Evolutionary conservation across 192 early-diverging fungal genomes (phyloP), one percentile per base, ranked within the genome.

Genomic region (Coemansia sp.): DNA sequence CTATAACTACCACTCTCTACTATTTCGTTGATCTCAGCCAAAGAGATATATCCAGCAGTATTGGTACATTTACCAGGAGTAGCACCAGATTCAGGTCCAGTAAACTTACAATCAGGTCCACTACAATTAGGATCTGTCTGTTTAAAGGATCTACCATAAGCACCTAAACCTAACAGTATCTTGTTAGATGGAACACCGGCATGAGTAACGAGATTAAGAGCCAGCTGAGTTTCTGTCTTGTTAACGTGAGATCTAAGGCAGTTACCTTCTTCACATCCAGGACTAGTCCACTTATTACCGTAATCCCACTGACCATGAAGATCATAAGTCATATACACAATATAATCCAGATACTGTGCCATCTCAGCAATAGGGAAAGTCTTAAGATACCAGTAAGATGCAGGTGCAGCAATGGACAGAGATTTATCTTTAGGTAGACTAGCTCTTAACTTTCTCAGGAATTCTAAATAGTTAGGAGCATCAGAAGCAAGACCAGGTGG

Each of bases 171-270:
- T 10, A 76, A 27, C 11, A 68, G 22, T 19, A 76, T 38, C 56
- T 76, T 76, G 53, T 73, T 73, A 2, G 25, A 55, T n/a, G 70
- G 64, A 52, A 76, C 75, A 24, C 75, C 75, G 35, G 75, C 75
- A 53, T 73, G 54, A 21, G 62, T 63, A 8, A 76, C 35, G 19
- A 76, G 53, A 25, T 9, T 56, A 1, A 76, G 14, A 9, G 71
- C 25, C n/a, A 59, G 7, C 0, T 47, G n/a, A n/a, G 65, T 68
- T 60, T 76, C 75, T 21, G 64, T 73, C 38, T 29, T 38, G 29
- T 71, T 60, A 14, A 48, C 55, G 35, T 71, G 64, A 49, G 49
- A 37, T 27, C 27, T 60, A 24, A 66, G 60, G 24, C n/a, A 66
- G 25, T 27, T 27, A 27, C 25, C 25, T 3, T 27, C 25, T 27